A percentile compares a stretch with the other conserved stretches of the same genome.
phyloP scores from a whole-genome alignment of 2,329 filamentous ascomycete genomes.

The Exophiala aquamarina region DNA sequence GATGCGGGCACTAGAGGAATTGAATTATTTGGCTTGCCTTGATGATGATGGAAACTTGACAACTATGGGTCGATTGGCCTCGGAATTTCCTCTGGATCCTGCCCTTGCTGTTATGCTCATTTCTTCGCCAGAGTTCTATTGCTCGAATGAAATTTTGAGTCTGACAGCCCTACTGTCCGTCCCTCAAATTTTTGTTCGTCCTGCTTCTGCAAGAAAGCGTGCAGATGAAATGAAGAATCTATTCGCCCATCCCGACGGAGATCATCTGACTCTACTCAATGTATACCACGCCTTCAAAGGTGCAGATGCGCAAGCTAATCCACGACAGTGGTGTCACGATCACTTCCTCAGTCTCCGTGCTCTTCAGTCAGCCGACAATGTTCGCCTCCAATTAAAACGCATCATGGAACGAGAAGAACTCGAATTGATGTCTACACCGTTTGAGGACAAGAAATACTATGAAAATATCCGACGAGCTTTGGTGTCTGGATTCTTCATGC shows the following conservation, averaged over 20 bases:
- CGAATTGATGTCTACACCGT: slow-evolving; percentile 82
- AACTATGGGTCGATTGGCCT: slow-evolving; percentile 78
- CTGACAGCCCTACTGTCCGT: slow-evolving; percentile 92
- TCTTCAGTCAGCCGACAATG: slow-evolving; percentile 88
- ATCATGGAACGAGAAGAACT: slow-evolving; percentile 95
- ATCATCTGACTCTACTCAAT: slow-evolving; percentile 94
- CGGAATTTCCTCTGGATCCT: slow-evolving; percentile 93
- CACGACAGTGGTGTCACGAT: slow-evolving; percentile 93
- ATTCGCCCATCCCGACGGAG: slow-evolving; percentile 89
- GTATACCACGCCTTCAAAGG: slow-evolving; percentile 97
- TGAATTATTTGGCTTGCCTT: slow-evolving; percentile 94
- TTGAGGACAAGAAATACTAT: slow-evolving; percentile 96
- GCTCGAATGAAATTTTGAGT: slow-evolving; percentile 96
- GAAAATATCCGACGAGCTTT: slow-evolving; percentile 92
- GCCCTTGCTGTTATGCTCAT: slow-evolving; percentile 97
- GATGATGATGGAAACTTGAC: slow-evolving; percentile 96
- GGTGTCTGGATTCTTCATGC: slow-evolving; percentile 98
- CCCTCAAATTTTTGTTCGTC: slow-evolving; percentile 89
- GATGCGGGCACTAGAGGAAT: slow-evolving; percentile 95
- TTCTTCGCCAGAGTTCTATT: slow-evolving; percentile 95
- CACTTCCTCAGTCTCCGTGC: slow-evolving; percentile 91
- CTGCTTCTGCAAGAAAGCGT: slow-evolving; percentile 78
- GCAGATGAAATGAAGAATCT: slow-evolving; percentile 97
- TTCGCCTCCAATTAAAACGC: slow-evolving; percentile 84
- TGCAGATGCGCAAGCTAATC: slow-evolving; percentile 66